Percentiles rank a stretch among this genome's conserved stretches.
Conservation (phyloP, 2,329 filamentous ascomycete species). For the Colletotrichum incanum region DNA sequence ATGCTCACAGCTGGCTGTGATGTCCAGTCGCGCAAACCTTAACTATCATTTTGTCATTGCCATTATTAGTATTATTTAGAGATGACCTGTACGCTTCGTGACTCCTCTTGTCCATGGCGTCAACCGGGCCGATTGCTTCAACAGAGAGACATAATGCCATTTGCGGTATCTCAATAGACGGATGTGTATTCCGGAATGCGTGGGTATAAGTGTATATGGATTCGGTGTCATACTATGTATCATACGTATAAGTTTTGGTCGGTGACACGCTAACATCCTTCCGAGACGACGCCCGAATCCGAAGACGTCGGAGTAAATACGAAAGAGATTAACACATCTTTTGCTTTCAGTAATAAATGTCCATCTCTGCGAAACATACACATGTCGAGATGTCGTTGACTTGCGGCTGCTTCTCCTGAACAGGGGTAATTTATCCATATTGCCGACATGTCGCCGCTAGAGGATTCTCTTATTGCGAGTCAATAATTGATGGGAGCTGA, state of each 20-base stretch:
- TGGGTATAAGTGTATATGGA: not conserved
- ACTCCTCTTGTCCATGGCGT: too few relatives aligned
- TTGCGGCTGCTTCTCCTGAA: slow-evolving; percentile 26
- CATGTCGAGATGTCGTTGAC: slow-evolving; percentile 24
- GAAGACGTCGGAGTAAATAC: not conserved
- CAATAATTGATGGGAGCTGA: slow-evolving; percentile 18
- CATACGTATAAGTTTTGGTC: not conserved
- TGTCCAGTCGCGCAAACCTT: slow-evolving; percentile 4
- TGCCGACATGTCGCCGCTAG: slow-evolving; percentile 31
- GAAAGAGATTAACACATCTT: not conserved
- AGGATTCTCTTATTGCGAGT: not conserved
- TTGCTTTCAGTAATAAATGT: not conserved
- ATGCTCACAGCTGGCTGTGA: not conserved
- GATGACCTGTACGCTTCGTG: not conserved
- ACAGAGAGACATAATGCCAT: not conserved
- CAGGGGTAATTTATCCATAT: slow-evolving; percentile 35
- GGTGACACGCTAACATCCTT: not conserved
- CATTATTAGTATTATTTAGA: too few relatives aligned
- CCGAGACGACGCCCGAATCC: not conserved
- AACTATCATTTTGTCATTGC: too few relatives aligned
- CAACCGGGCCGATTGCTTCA: not conserved
- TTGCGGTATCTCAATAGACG: not conserved
- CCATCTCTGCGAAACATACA: slow-evolving; percentile 1
- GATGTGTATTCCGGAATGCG: too few relatives aligned
- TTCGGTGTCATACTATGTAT: not conserved